Percentiles rank a stretch among this genome's conserved stretches.
These are phyloP conservation scores for Podospora pseudoanserina DNA, from an alignment of 495 filamentous ascomycete genomes.

Conservation along the genomic window DNA sequence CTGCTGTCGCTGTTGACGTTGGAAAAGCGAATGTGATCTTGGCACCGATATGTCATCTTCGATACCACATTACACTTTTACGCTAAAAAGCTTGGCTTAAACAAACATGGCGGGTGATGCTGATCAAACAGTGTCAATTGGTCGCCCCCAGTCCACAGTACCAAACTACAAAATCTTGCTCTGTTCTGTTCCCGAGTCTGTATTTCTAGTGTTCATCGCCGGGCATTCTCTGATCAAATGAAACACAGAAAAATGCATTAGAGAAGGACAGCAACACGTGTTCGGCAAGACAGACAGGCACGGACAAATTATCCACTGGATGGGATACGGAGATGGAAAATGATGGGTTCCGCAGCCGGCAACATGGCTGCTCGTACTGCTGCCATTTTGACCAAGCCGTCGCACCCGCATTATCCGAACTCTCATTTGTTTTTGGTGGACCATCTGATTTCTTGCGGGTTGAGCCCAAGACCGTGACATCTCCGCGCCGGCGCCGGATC, in stretches of 20 bases:
- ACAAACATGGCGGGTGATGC: not conserved
- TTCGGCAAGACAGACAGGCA: not conserved
- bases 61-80: not conserved
- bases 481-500: not conserved
- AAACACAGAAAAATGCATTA: not conserved
- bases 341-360: not conserved
- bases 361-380: not conserved
- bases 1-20: not conserved
- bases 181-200: not conserved
- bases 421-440: constrained; percentile 6
- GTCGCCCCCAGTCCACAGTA: not conserved
- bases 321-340: not conserved
- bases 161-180: not conserved
- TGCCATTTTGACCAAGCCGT: not conserved
- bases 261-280: not conserved
- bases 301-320: not conserved
- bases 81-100: constrained; percentile 14
- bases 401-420: not conserved
- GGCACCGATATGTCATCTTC: constrained; percentile 8
- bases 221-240: not conserved
- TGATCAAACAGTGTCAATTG: not conserved
- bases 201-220: not conserved
- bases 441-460: constrained; percentile 8
- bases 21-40: constrained; percentile 1
- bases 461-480: not conserved